phyloP scores from a whole-genome alignment of 768 basidiomycete species.

The Jaapia argillacea region DNA sequence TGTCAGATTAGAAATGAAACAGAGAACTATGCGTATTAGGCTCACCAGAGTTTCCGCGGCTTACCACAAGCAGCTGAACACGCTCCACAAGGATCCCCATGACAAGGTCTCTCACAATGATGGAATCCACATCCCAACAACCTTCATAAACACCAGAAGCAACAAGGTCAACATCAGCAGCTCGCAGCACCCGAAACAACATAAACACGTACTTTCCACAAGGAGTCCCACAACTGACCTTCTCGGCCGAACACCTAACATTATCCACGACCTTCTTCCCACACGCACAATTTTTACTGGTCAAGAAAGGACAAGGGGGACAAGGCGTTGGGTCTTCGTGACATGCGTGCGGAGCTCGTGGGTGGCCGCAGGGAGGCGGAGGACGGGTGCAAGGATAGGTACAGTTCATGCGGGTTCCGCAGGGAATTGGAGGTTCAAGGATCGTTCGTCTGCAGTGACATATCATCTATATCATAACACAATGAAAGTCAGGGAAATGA shows the following conservation, averaged over 20 bases:
- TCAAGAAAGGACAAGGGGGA: conserved; percentile 82
- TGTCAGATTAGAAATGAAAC: not conserved
- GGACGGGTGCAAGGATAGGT: conserved; percentile 70
- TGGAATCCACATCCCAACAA: conserved; percentile 83
- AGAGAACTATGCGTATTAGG: conserved; percentile 3
- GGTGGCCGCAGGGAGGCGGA: conserved; percentile 73
- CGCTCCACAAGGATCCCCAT: conserved; percentile 68
- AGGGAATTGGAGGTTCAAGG: conserved; percentile 81
- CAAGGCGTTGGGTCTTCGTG: conserved; percentile 65
- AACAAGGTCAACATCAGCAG: not conserved
- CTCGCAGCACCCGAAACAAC: conserved; percentile 14
- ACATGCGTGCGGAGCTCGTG: conserved; percentile 66
- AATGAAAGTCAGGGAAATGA: not conserved
- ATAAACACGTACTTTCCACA: too few relatives aligned
- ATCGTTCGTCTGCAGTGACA: conserved; percentile 85
- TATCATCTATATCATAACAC: conserved; percentile 36
- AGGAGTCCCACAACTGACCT: conserved; percentile 73
- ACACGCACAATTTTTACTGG: conserved; percentile 77
- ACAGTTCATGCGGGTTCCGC: conserved; percentile 75
- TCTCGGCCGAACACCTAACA: conserved; percentile 77
- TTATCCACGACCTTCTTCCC: conserved; percentile 77
- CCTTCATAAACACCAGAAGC: conserved; percentile 28
- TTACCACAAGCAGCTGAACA: conserved; percentile 82
- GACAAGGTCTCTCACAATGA: conserved; percentile 75
- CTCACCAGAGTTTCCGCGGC: conserved; percentile 72